phyloP scores from a whole-genome alignment of 106 monocot genomes.

The Allium fistulosum region DNA sequence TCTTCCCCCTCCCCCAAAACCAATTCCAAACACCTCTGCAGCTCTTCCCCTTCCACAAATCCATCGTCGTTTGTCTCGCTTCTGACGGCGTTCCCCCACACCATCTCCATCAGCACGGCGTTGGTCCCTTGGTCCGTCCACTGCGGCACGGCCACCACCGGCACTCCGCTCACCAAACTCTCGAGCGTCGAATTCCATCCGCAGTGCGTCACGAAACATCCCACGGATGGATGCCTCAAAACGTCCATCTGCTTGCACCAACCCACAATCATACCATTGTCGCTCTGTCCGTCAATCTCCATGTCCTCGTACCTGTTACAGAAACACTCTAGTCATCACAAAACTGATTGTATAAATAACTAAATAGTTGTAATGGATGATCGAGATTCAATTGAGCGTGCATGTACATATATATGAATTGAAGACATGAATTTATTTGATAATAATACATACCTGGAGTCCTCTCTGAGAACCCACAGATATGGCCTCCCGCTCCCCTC shows the following conservation, averaged over 20 bases:
- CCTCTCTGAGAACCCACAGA: constrained; percentile 36
- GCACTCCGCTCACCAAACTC: not conserved
- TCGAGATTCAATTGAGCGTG: too few species aligned
- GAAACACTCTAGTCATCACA: too few species aligned
- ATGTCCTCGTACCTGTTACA: not conserved
- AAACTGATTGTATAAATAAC: too few species aligned
- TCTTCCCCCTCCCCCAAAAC: not conserved
- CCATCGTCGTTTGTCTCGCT: not conserved
- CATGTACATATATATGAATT: too few species aligned
- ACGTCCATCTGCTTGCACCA: constrained; percentile 12
- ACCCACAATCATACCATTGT: constrained; percentile 6
- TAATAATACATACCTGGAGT: not conserved
- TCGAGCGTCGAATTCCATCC: constrained; percentile 13
- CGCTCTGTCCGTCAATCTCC: not conserved
- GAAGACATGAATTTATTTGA: too few species aligned
- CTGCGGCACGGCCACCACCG: constrained; percentile 3
- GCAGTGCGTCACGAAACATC: constrained; percentile 16
- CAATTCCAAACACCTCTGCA: constrained; percentile 8
- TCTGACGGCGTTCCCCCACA: constrained; percentile 2
- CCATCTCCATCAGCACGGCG: not conserved
- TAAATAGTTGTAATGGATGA: too few species aligned
- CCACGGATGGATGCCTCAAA: constrained; percentile 7
- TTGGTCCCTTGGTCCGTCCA: constrained; percentile 11
- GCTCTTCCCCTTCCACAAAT: not conserved
- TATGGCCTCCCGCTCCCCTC: constrained; percentile 26